Conservation (phyloP, 1,139 yeast species). For the Pichiaceae sp. region DNA sequence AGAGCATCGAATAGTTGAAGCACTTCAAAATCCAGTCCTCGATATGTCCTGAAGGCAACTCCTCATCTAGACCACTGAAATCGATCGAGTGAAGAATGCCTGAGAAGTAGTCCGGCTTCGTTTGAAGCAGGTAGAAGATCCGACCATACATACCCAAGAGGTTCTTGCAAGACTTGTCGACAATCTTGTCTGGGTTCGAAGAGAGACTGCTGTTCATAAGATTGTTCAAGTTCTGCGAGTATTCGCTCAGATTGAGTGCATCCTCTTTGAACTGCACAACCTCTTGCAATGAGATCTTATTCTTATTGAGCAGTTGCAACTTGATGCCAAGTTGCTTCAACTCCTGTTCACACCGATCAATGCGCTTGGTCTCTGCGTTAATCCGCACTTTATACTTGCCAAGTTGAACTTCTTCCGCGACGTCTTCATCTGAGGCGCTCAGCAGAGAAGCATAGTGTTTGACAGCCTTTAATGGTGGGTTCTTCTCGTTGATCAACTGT, state of each 20-base stretch:
- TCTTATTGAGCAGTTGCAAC: conserved; percentile 67
- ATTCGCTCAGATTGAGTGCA: conserved; percentile 11
- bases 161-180: conserved; percentile 21
- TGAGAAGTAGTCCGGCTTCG: conserved; percentile 70
- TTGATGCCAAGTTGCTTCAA: conserved; percentile 78
- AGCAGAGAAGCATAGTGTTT: conserved; percentile 70
- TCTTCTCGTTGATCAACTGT: conserved; percentile 55
- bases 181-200: conserved; percentile 9
- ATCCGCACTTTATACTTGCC: conserved; percentile 64
- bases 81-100: conserved; percentile 36
- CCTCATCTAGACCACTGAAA: conserved; percentile 10
- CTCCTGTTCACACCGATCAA: conserved; percentile 63
- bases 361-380: conserved; percentile 50
- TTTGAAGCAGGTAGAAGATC: conserved; percentile 73
- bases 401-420: conserved; percentile 62
- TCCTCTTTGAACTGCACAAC: conserved; percentile 22
- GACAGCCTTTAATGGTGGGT: conserved; percentile 75
- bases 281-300: conserved; percentile 74
- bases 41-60: conserved; percentile 15
- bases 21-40: conserved; percentile 42
- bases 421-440: conserved; percentile 60
- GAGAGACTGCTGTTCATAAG: conserved; percentile 12
- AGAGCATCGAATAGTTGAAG: conserved; percentile 28
- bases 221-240: conserved; percentile 15
- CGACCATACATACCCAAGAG: conserved; percentile 64